Base-by-base conservation (phyloP, 305 asterid species). In the Coffea humblotiana region DNA sequence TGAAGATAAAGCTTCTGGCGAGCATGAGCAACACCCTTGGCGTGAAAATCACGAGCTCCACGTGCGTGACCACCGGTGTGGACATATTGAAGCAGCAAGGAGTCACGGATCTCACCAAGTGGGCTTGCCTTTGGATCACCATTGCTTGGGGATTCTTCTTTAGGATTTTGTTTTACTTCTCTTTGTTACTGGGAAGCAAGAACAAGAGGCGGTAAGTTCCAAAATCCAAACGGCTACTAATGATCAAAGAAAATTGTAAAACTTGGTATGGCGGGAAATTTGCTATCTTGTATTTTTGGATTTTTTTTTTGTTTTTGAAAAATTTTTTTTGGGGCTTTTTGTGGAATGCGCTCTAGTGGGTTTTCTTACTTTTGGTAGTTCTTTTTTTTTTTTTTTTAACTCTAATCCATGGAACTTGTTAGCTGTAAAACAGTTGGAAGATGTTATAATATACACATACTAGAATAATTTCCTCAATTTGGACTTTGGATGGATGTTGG, bases 81-180 rank as follows among this genome's bases (percentile, higher is more conserved):
- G 91, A 86, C 37, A 79, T 88, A 49, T 68, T 88, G 84, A 80
- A 80, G 4, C 88, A 83, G 72, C 91, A 88, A 76, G 91, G 88
- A 23, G 78, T 88, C 21, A 86, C 88, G 27, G 86, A 88, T 61
- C 79, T 88, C 8, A 81, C 81, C 69, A 88, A 84, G 69, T 86
- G 82, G 87, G 64, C 47, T 27, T 88, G 91, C 71, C 58, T 88
- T 35, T 84, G 78, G 85, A 78, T 88, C 76, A 83, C 87, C 12
- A 43, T 88, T 77, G 82, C 86, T 21, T 88, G 91, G 91, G 91
- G 91, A 0, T 86, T 88, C 68, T 88, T 86, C 88, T 88, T 88
- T 45, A 88, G 91, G 82, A 80, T 81, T 76, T 75, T 88, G 78
- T 88, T 88, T 76, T 88, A 86, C 85, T 84, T 88, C 54, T 77